Evolutionary conservation across 306 rosid genomes (phyloP), one percentile per base, ranked within the genome.

Genomic region (Rubus parviflorus): DNA sequence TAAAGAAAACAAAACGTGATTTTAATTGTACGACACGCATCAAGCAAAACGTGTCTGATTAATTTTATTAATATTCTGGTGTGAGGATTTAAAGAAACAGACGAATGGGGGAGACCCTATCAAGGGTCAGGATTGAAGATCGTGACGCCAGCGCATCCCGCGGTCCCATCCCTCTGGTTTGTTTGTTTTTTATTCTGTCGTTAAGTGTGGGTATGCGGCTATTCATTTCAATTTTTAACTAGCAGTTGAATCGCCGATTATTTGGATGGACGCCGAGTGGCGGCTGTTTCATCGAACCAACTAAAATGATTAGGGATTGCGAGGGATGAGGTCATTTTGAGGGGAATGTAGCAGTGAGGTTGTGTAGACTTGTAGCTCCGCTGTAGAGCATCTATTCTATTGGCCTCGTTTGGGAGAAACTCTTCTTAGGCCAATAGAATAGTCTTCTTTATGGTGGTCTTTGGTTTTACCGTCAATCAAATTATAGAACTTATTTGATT

Each of bases 31-130:
- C 35, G 80, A 61, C 78, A 72, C 68, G 81, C 65, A 52, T 80
- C 73, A 74, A 75, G 68, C 83, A 87, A 84, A 84, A 87, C 86
- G 87, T 87, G 90, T 43, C 58, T 52, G 67, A 6, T 51, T 23
- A 57, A 42, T 23, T 58, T 30, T 54, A 71, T 56, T 22, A 37
- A 74, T 71, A 15, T 53, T 68, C 9, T 6, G 72, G 54, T 42
- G 52, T 11, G 53, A 15, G 53, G 22, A 12, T 68, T 13, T 20
- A 45, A 15, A 8, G 37, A 51, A 19, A 7, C 30, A 6, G 84
- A 85, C 81, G 77, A 72, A 66, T 3, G 60, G 1, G 25, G 80
- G 73, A 30, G 68, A 78, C 69, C 71, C 52, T 0, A 69, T 75
- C 52, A 68, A 73, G 66, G 65, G 70, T 49, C 68, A 42, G 23